Conservation (phyloP, 805 yeast species). For the Spathaspora girioi region DNA sequence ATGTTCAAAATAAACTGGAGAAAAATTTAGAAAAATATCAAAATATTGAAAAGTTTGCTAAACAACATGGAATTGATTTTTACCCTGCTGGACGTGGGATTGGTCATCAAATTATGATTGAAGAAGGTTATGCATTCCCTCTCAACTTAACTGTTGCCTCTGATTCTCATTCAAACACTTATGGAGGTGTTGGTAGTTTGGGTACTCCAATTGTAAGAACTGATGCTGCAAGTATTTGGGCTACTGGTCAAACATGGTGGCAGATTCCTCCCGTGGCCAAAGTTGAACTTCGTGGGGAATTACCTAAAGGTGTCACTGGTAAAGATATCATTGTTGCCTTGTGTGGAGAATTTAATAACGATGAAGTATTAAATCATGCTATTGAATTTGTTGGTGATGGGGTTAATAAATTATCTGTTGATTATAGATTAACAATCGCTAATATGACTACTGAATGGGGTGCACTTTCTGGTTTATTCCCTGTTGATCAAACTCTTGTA, state of each 20-base stretch:
- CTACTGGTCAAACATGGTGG: slow-evolving; percentile 99
- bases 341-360: slow-evolving; percentile 90
- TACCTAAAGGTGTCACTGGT: slow-evolving; percentile 88
- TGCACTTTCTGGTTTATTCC: slow-evolving; percentile 93
- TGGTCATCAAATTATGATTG: slow-evolving; percentile 99
- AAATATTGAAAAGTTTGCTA: slow-evolving; percentile 88
- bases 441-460: slow-evolving; percentile 99
- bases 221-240: slow-evolving; percentile 99
- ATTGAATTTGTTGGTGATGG: slow-evolving; percentile 90
- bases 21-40: slow-evolving; percentile 83
- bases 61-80: slow-evolving; percentile 88
- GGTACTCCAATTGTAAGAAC: slow-evolving; percentile 99
- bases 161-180: slow-evolving; percentile 96
- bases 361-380: slow-evolving; percentile 90
- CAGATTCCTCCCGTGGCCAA: slow-evolving; percentile 98
- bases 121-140: slow-evolving; percentile 98
- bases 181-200: slow-evolving; percentile 93
- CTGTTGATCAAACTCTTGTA: slow-evolving; percentile 79
- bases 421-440: slow-evolving; percentile 88
- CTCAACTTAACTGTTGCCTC: slow-evolving; percentile 90
- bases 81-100: slow-evolving; percentile 99
- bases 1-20: slow-evolving; percentile 89
- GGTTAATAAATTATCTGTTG: slow-evolving; percentile 63
- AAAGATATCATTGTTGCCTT: slow-evolving; percentile 95
- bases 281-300: slow-evolving; percentile 77